A percentile compares a stretch with the other conserved stretches of the same genome.
These are phyloP conservation scores for Angomonas desouzai DNA, from an alignment of 208 protist genomes.

Conservation along the genomic window DNA sequence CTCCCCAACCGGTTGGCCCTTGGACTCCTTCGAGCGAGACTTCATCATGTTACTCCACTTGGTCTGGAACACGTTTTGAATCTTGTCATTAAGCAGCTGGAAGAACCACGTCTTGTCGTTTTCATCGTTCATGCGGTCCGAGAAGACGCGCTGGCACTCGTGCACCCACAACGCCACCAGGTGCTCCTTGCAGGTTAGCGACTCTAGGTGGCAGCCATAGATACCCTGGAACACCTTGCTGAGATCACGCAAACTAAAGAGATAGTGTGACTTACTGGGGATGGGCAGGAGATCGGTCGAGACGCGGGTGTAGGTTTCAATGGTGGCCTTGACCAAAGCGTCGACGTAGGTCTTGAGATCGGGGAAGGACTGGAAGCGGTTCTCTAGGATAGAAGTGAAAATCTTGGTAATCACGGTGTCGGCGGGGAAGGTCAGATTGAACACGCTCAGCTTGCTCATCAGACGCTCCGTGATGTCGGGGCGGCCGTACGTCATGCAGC, in stretches of 20 bases:
- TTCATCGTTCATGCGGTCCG: constrained; percentile 94
- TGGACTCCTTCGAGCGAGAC: constrained; percentile 54
- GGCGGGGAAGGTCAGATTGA: constrained; percentile 96
- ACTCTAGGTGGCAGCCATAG: constrained; percentile 85
- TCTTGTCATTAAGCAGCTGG: constrained; percentile 88
- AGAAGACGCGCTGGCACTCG: constrained; percentile 97
- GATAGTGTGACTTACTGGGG: constrained; percentile 97
- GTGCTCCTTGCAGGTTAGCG: constrained; percentile 91
- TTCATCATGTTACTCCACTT: constrained; percentile 93
- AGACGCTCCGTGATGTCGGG: constrained; percentile 92
- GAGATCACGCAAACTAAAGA: constrained; percentile 98
- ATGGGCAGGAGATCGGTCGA: constrained; percentile 93
- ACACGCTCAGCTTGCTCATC: constrained; percentile 93
- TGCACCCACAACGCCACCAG: constrained; percentile 97
- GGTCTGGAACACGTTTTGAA: constrained; percentile 89
- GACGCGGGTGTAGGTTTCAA: constrained; percentile 94
- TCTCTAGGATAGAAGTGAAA: constrained; percentile 93
- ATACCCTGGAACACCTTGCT: constrained; percentile 98
- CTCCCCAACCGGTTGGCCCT: constrained; percentile 38
- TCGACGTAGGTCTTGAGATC: constrained; percentile 92
- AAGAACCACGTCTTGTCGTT: constrained; percentile 94
- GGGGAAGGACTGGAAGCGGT: constrained; percentile 90
- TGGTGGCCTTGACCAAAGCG: constrained; percentile 90
- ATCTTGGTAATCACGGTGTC: constrained; percentile 93
- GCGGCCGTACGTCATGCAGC: constrained; percentile 97